Percentiles rank a stretch among this genome's conserved stretches.
Evolutionary conservation across 2,329 filamentous ascomycete species (phyloP).

Genomic region (Microcera coccophila): DNA sequence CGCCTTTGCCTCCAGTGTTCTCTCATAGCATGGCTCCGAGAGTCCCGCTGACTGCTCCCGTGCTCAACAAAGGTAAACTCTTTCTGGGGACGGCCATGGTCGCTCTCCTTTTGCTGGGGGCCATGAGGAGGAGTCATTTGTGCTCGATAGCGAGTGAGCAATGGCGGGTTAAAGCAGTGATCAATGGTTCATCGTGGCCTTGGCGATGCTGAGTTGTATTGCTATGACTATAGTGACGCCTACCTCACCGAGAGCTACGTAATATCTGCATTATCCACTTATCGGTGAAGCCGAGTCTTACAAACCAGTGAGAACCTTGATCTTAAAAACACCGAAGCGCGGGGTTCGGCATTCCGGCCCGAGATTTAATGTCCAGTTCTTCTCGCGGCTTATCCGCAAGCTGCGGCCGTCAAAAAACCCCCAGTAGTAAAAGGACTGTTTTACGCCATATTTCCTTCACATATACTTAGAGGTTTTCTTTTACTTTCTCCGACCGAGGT

Average conservation of each 20-base stretch:
- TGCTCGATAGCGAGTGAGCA: not conserved
- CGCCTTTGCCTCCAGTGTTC: constrained; percentile 34
- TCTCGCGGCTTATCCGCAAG: too few species aligned
- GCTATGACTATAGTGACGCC: not conserved
- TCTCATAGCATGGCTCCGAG: constrained; percentile 34
- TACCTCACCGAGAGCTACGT: not conserved
- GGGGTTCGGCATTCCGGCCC: not conserved
- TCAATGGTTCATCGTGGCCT: not conserved
- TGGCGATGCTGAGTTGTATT: not conserved
- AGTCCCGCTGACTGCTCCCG: not conserved
- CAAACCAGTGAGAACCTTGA: not conserved
- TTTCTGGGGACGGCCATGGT: not conserved
- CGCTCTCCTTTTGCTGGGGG: not conserved
- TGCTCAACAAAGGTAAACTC: not conserved
- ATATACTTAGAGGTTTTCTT: too few species aligned
- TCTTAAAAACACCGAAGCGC: not conserved
- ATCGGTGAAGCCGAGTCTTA: not conserved
- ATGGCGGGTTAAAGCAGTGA: not conserved
- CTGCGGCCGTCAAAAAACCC: too few species aligned
- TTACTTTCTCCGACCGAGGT: too few species aligned
- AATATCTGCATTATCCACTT: not conserved
- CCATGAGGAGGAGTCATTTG: not conserved
- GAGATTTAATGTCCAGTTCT: too few species aligned
- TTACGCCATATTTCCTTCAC: too few species aligned
- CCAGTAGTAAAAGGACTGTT: too few species aligned